Evolutionary conservation across 108 stramenopile genomes (phyloP), one percentile per base, ranked within the genome.

Genomic region (Nannochloropsis oceanica): DNA sequence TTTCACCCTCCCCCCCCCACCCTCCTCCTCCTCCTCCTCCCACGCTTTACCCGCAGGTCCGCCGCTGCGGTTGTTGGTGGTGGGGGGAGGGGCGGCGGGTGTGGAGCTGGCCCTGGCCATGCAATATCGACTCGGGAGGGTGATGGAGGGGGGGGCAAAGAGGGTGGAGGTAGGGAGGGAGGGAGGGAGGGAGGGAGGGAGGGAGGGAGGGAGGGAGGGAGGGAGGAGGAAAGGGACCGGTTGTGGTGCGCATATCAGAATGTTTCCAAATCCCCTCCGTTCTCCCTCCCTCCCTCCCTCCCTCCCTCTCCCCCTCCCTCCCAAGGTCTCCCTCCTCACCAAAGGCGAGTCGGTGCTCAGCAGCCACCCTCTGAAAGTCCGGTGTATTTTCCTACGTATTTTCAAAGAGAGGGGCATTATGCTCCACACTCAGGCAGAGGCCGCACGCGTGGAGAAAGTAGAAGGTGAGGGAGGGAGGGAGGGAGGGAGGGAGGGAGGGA

Each of bases 11-110:
- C n/a, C n/a, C n/a, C n/a, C n/a, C n/a, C n/a, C n/a, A n/a, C 26
- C 43, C 0, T 0, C 80, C 24, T 12, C 80, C 80, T 12, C 24
- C 80, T 25, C 24, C 25, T 12, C 80, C 80, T 25, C 0, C 22
- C 24, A 24, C 80, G 18, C 25, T 18, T 26, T 13, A 8, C 11
- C 5, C 12, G 11, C 42, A 82, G 73, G 13, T 13, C 25, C 26
- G 59, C 26, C 43, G 12, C 44, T 84, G 50, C 43, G 81, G 43
- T 87, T 96, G 12, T 94, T 95, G 42, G 95, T 98, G 20, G 93
- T 97, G n/a, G 98, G 98, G 27, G 98, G 93, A 50, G 98, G 98
- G 12, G 95, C 95, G 27, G 97, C 96, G 14, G 98, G 98, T 22
- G 93, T 97, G 42, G 98, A 99, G 84, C 90, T 99, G 43, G 90